phyloP scores from a whole-genome alignment of 495 filamentous ascomycete species.

The Lasiosphaeria hispida region DNA sequence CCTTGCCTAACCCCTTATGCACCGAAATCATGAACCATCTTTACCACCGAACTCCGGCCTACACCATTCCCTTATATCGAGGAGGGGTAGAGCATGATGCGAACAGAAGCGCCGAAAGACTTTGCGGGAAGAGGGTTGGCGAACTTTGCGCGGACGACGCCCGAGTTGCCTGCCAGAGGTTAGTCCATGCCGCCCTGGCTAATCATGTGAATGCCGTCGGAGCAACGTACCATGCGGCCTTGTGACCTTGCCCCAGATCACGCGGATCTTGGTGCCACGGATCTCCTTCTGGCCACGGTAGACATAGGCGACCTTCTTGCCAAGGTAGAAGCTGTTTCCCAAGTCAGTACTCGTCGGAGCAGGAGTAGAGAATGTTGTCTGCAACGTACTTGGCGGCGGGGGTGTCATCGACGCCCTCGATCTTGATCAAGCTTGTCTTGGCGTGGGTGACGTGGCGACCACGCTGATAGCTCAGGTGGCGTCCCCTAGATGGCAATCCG shows the following conservation, averaged over 20 bases:
- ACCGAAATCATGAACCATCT: conserved; percentile 54
- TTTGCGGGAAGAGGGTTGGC: conserved; percentile 88
- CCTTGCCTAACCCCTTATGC: conserved; percentile 53
- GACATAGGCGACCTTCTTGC: conserved; percentile 96
- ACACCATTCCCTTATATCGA: conserved; percentile 52
- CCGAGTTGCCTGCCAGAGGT: conserved; percentile 73
- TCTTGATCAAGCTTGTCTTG: conserved; percentile 86
- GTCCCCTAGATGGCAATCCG: conserved; percentile 59
- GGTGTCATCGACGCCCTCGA: conserved; percentile 90
- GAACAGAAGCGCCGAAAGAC: conserved; percentile 93
- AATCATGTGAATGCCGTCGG: neutral
- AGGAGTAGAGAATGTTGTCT: neutral
- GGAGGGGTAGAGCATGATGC: conserved; percentile 99
- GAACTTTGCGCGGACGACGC: conserved; percentile 95
- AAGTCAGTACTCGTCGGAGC: conserved; percentile 25
- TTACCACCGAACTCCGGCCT: conserved; percentile 53
- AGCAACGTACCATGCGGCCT: conserved; percentile 76
- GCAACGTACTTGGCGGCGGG: conserved; percentile 74
- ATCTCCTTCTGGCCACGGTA: conserved; percentile 90
- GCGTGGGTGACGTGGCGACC: conserved; percentile 81
- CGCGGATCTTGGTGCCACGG: conserved; percentile 93
- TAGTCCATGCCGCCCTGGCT: neutral
- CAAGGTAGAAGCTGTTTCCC: conserved; percentile 70
- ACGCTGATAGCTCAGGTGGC: conserved; percentile 92
- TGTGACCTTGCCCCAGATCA: conserved; percentile 99